Percentiles rank a stretch among this genome's conserved stretches.
Evolutionary conservation across 192 early-diverging fungal species (phyloP).

Genomic region (Mortierella alpina): DNA sequence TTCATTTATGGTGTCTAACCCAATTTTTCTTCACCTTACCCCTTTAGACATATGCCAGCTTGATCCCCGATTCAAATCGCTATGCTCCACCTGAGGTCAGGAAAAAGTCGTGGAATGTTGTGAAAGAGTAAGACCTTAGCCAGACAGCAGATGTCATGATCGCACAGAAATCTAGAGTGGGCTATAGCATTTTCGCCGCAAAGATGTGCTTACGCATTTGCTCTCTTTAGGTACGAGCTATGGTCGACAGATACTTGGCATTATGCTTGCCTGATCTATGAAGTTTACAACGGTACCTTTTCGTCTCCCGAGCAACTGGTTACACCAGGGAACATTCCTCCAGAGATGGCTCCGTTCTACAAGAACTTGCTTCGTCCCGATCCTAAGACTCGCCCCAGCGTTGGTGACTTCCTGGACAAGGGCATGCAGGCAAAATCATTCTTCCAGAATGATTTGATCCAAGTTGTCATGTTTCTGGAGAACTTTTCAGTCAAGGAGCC

Average conservation of each 20-base stretch:
- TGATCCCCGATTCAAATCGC: constrained; percentile 70
- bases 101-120: constrained; percentile 67
- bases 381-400: constrained; percentile 70
- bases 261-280: constrained; percentile 84
- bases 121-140: constrained; percentile 65
- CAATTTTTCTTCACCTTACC: neutral
- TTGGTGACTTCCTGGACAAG: constrained; percentile 77
- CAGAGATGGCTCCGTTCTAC: constrained; percentile 67
- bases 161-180: neutral
- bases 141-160: neutral
- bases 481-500: constrained; percentile 91
- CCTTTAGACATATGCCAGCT: constrained; percentile 68
- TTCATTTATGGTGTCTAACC: neutral
- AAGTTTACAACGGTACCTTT: constrained; percentile 79
- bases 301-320: constrained; percentile 60
- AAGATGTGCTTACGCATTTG: neutral
- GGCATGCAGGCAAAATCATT: constrained; percentile 71
- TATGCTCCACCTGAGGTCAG: constrained; percentile 82
- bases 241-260: constrained; percentile 85
- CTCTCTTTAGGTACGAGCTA: constrained; percentile 40
- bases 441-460: constrained; percentile 87
- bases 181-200: neutral
- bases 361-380: constrained; percentile 70
- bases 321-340: constrained; percentile 69
- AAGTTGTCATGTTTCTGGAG: constrained; percentile 88